Conservation (phyloP, 2,329 filamentous ascomycete species). For the Aspergillus floridensis region DNA sequence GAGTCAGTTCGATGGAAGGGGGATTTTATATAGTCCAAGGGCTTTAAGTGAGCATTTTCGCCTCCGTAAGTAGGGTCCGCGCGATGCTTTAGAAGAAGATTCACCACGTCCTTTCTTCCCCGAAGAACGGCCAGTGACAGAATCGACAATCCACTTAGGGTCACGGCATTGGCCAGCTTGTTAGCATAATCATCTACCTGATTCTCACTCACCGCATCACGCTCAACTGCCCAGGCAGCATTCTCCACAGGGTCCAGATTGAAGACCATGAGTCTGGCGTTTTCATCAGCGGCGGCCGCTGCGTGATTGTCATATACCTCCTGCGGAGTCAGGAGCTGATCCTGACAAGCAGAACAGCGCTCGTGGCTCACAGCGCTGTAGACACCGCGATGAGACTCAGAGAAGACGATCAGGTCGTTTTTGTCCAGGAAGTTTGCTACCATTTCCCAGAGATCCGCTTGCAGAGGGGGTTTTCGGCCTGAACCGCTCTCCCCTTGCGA, state of each 20-base stretch:
- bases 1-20: not conserved
- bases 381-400: not conserved
- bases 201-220: no score
- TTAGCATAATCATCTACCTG: not conserved
- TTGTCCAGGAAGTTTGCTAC: not conserved
- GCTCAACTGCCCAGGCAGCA: no score
- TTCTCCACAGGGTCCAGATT: not conserved
- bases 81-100: not conserved
- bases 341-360: no score
- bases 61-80: not conserved
- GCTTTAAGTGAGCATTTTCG: not conserved
- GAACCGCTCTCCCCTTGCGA: no score
- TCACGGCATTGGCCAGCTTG: not conserved
- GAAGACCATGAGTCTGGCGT: not conserved
- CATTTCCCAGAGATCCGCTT: not conserved
- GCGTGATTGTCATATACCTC: not conserved
- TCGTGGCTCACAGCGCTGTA: not conserved
- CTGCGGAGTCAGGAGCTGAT: not conserved
- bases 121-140: not conserved
- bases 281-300: not conserved
- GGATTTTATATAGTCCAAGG: not conserved
- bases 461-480: not conserved
- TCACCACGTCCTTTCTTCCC: not conserved
- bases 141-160: not conserved
- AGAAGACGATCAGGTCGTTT: not conserved